phyloP scores from a whole-genome alignment of 805 yeast genomes.

The Metschnikowia similis region DNA sequence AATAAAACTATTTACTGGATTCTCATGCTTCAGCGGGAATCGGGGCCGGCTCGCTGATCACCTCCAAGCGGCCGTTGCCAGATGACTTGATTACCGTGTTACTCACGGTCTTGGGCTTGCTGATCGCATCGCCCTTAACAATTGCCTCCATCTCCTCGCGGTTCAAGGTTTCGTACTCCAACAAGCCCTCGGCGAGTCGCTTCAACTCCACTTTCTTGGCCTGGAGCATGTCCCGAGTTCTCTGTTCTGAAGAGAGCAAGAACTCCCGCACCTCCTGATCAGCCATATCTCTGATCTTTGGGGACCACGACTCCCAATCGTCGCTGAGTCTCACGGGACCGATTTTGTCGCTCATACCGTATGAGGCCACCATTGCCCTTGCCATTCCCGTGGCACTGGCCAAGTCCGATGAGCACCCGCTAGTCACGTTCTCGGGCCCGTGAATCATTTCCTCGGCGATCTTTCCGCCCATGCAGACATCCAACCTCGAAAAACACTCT shows the following conservation, averaged over 20 bases:
- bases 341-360: conserved; percentile 91
- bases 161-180: conserved; percentile 92
- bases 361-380: conserved; percentile 92
- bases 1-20: not conserved
- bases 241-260: conserved; percentile 68
- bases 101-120: conserved; percentile 62
- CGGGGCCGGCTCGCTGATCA: conserved; percentile 16
- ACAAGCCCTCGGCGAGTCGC: conserved; percentile 85
- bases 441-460: conserved; percentile 91
- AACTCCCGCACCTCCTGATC: conserved; percentile 85
- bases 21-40: conserved; percentile 18
- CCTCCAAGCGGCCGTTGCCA: conserved; percentile 17
- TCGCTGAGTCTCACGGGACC: conserved; percentile 91
- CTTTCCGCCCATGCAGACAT: conserved; percentile 99
- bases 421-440: conserved; percentile 88
- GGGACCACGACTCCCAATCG: conserved; percentile 94
- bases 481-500: conserved; percentile 87
- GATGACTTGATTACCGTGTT: conserved; percentile 54
- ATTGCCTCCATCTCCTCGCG: conserved; percentile 86
- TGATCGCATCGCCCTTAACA: conserved; percentile 72
- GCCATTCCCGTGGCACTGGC: conserved; percentile 89
- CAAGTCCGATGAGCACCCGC: conserved; percentile 93
- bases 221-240: conserved; percentile 67
- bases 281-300: conserved; percentile 80
- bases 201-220: conserved; percentile 67